Conservation (phyloP, 495 filamentous ascomycete genomes). For the Lophium mytilinum region DNA sequence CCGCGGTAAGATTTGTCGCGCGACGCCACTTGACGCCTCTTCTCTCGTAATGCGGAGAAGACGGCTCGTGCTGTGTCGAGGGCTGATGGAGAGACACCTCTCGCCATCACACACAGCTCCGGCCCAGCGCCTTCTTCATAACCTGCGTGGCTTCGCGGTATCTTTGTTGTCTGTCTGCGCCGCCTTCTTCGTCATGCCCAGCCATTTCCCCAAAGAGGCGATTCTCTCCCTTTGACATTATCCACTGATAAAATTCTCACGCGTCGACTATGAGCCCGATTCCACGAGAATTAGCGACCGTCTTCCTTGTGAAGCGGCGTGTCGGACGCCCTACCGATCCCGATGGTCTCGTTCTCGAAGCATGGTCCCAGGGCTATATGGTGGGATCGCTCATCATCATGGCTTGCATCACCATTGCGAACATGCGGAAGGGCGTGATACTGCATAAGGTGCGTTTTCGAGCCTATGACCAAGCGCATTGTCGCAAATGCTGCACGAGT, state of each 20-base stretch:
- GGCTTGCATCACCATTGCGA: conserved; percentile 32
- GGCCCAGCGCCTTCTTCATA: not conserved
- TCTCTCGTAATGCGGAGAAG: conserved; percentile 1
- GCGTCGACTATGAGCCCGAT: not conserved
- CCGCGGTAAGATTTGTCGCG: no score
- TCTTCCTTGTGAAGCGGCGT: not conserved
- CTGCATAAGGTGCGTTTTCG: conserved; percentile 30
- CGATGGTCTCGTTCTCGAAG: conserved; percentile 29
- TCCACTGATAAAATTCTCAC: not conserved
- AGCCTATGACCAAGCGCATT: not conserved
- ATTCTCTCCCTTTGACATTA: not conserved
- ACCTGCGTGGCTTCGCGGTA: no score
- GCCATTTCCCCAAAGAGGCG: not conserved
- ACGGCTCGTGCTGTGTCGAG: not conserved
- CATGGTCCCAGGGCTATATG: conserved; percentile 36
- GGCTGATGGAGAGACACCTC: not conserved
- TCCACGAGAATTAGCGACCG: not conserved
- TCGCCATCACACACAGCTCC: not conserved
- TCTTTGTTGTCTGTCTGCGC: no score
- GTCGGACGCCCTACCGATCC: conserved; percentile 26
- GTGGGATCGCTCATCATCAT: conserved; percentile 35
- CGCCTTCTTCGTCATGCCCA: not conserved
- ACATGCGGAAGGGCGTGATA: conserved; percentile 32
- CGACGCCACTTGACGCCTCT: no score
- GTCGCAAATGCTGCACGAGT: not conserved